A percentile compares a stretch with the other conserved stretches of the same genome.
Conservation (phyloP, 2,329 filamentous ascomycete genomes). For the Dactylella cylindrospora region DNA sequence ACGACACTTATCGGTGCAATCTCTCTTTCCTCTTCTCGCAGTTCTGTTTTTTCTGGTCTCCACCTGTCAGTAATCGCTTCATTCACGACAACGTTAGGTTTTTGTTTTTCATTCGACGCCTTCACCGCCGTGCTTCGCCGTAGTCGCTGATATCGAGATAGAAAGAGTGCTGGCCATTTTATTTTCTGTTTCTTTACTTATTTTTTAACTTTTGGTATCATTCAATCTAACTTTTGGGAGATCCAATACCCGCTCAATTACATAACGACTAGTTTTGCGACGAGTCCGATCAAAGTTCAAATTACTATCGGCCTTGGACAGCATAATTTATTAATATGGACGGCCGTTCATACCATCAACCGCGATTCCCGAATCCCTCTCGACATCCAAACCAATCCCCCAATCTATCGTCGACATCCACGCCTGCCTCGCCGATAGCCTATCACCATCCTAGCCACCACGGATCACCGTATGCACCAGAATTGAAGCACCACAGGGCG, state of each 20-base stretch:
- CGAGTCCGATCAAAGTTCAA: no score
- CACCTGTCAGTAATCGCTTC: slow-evolving; percentile 1
- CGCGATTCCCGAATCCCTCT: slow-evolving; percentile 38
- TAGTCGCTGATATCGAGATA: slow-evolving; percentile 16
- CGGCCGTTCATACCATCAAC: slow-evolving; percentile 36
- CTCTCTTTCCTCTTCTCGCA: slow-evolving; percentile 4
- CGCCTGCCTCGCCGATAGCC: slow-evolving; percentile 35
- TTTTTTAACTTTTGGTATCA: slow-evolving; percentile 2
- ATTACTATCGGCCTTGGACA: not conserved
- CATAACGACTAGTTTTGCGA: no score
- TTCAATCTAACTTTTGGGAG: slow-evolving; percentile 9
- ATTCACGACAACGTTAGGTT: slow-evolving; percentile 3
- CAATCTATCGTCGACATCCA: slow-evolving; percentile 39
- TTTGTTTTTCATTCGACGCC: slow-evolving; percentile 12
- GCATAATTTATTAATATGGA: slow-evolving; percentile 26
- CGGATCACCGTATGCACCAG: slow-evolving; percentile 29
- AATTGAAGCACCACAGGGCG: slow-evolving; percentile 38
- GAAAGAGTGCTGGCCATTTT: slow-evolving; percentile 25
- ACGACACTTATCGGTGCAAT: slow-evolving; percentile 42
- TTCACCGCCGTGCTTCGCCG: not conserved
- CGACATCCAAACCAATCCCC: slow-evolving; percentile 40
- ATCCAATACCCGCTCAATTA: not conserved
- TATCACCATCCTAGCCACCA: slow-evolving; percentile 40
- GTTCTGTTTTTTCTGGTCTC: slow-evolving; percentile 10
- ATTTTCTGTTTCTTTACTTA: slow-evolving; percentile 10